Evolutionary conservation across 768 basidiomycete genomes (phyloP), one percentile per base, ranked within the genome.

Genomic region (Sistotremastrum suecicum): DNA sequence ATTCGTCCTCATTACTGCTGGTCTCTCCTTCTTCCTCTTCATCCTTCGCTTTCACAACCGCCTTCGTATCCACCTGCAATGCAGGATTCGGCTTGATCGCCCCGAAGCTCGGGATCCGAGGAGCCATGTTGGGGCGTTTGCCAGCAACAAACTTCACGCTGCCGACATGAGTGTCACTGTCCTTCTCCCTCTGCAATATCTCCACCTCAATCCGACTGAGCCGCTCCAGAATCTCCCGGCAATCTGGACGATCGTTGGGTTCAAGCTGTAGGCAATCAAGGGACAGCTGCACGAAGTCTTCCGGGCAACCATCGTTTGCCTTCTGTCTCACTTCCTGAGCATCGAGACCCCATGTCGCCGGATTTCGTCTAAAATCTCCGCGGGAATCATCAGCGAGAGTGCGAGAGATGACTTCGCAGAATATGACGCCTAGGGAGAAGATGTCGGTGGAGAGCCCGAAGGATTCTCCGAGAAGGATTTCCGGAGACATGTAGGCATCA

Each of bases 401-500:
- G 20, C 91, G 73, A 3, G 85, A 74, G 0, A 82, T 70, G 56
- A 99, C 89, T 64, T 99, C 94, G 55, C 87, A 87, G 57, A 95
- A 83, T 49, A 90, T 89, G 55, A 94, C 75, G 0, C 89, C 92
- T 7, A 97, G 75, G 4, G 90, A 92, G 62, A 90, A 98, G 1
- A 95, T 80, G 57, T 99, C 94, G 5, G 94, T 95, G 3, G 87
- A 80, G 4, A 97, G 75, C 59, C 88, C 86, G 53, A 99, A 99
- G 56, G 91, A 85, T 43, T 83, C 76, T 28, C 92, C 91, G 7
- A 88, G 69, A 1, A 94, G 68, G 53, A 98, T 95, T 60, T 97
- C 94, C 0, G 94, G 94, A 2, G 86, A 89, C 94, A 97, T 97
- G 65, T 95, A 94, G 4, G 88, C 84, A 55, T 88, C 83, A 2